phyloP scores from a whole-genome alignment of 768 basidiomycete genomes.

The Boletus subparvulus region DNA sequence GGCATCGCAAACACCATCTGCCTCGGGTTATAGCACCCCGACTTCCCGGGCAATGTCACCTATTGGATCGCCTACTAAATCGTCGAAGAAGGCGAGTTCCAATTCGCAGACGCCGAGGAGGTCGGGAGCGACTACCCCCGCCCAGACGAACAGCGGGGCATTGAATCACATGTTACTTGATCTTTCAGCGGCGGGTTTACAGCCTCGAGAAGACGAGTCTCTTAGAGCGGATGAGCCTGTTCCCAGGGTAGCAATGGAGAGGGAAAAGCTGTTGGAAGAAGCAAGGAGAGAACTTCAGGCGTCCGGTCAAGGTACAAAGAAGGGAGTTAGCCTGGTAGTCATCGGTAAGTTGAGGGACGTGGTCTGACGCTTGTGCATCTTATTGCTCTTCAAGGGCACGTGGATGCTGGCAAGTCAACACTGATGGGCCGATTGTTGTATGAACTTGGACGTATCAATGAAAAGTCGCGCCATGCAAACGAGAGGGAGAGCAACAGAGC shows the following conservation, averaged over 20 bases:
- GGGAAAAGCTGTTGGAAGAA: conserved; percentile 83
- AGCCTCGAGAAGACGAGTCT: conserved; percentile 42
- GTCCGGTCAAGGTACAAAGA: conserved; percentile 54
- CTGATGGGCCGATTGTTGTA: conserved; percentile 94
- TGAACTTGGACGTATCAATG: conserved; percentile 85
- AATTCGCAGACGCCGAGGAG: conserved; percentile 31
- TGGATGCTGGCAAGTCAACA: conserved; percentile 98
- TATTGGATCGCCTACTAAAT: conserved; percentile 41
- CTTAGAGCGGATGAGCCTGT: conserved; percentile 44
- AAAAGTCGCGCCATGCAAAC: conserved; percentile 80
- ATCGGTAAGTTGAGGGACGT: conserved; percentile 58
- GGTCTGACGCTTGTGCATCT: conserved; percentile 4
- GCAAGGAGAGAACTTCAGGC: conserved; percentile 54
- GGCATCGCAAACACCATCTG: conserved; percentile 30
- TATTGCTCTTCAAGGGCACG: conserved; percentile 66
- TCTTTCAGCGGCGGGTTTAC: conserved; percentile 70
- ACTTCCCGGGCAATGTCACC: conserved; percentile 48
- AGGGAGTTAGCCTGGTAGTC: conserved; percentile 82
- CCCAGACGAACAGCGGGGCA: conserved; percentile 30
- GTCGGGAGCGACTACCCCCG: conserved; percentile 46
- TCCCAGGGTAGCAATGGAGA: conserved; percentile 66
- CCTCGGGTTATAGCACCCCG: conserved; percentile 39
- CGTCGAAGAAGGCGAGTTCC: conserved; percentile 39
- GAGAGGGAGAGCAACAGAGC: conserved; percentile 86
- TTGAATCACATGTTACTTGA: conserved; percentile 66